phyloP scores from a whole-genome alignment of 352 stramenopile species.

The Phytophthora meadii region DNA sequence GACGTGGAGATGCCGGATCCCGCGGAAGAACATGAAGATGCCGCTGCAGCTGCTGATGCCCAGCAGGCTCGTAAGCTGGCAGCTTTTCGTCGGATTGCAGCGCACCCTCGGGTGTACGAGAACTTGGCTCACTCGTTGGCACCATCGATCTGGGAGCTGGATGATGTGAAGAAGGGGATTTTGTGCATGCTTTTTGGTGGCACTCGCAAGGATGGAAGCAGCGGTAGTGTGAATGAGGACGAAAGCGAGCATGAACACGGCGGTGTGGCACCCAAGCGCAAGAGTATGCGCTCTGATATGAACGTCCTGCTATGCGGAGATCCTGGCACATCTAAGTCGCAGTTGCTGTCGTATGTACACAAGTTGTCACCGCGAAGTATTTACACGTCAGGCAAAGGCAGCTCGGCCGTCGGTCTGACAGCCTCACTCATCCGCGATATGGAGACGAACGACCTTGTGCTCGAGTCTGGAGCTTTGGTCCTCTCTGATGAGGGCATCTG shows the following conservation, averaged over 20 bases:
- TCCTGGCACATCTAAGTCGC: slow-evolving; percentile 97
- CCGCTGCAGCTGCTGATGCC: slow-evolving; percentile 53
- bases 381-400: slow-evolving; percentile 99
- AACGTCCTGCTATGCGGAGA: slow-evolving; percentile 99
- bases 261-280: slow-evolving; percentile 49
- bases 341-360: slow-evolving; percentile 98
- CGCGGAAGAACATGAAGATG: slow-evolving; percentile 45
- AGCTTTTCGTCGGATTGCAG: slow-evolving; percentile 76
- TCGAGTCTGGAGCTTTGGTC: slow-evolving; percentile 97
- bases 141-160: slow-evolving; percentile 94
- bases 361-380: slow-evolving; percentile 97
- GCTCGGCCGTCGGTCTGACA: slow-evolving; percentile 98
- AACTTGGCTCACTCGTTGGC: slow-evolving; percentile 84
- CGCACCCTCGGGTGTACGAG: slow-evolving; percentile 84
- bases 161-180: slow-evolving; percentile 99
- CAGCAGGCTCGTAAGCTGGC: slow-evolving; percentile 63
- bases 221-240: slow-evolving; percentile 53
- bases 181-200: slow-evolving; percentile 99
- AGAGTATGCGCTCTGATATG: slow-evolving; percentile 95
- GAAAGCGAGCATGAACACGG: slow-evolving; percentile 42
- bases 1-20: slow-evolving; percentile 47
- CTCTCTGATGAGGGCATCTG: slow-evolving; percentile 98
- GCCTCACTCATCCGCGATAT: slow-evolving; percentile 96
- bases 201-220: slow-evolving; percentile 83
- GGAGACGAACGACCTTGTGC: slow-evolving; percentile 97